A percentile compares a stretch with the other conserved stretches of the same genome.
phyloP scores from a whole-genome alignment of 495 filamentous ascomycete genomes.

The Xylaria curta region DNA sequence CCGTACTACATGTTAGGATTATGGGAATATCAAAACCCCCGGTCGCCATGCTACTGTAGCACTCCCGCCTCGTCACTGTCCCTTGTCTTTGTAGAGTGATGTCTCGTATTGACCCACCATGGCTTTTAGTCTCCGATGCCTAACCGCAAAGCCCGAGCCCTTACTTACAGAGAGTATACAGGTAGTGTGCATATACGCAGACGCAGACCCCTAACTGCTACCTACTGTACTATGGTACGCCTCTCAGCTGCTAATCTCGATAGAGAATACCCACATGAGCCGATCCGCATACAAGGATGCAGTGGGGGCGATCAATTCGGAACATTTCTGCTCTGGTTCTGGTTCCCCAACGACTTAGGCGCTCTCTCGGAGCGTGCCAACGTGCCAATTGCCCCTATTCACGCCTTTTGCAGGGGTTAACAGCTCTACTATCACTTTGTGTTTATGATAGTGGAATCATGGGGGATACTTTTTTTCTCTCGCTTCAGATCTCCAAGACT shows the following conservation, averaged over 20 bases:
- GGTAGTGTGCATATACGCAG: no score
- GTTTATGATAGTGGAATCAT: background rate
- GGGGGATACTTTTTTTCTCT: background rate
- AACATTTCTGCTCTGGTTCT: background rate
- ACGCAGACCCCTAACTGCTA: background rate
- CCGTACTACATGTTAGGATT: background rate
- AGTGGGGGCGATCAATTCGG: conserved; percentile 6
- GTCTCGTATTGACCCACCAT: conserved; percentile 21
- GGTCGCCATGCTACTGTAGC: conserved; percentile 18
- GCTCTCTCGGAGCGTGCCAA: conserved; percentile 6
- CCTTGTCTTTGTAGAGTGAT: background rate
- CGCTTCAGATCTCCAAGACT: background rate
- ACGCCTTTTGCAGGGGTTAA: background rate
- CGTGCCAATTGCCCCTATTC: conserved; percentile 20
- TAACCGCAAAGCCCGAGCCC: conserved; percentile 4
- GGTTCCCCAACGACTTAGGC: background rate
- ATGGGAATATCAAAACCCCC: conserved; percentile 1
- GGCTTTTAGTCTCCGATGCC: conserved; percentile 20
- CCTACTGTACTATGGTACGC: background rate
- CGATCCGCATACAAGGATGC: conserved; percentile 5
- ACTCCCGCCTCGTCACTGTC: conserved; percentile 13
- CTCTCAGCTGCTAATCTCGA: conserved; percentile 4
- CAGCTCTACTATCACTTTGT: conserved; percentile 13
- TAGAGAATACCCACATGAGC: background rate
- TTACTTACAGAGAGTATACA: background rate